Conservation (phyloP, 2,329 filamentous ascomycete genomes). For the Ophiosphaerella korrae region DNA sequence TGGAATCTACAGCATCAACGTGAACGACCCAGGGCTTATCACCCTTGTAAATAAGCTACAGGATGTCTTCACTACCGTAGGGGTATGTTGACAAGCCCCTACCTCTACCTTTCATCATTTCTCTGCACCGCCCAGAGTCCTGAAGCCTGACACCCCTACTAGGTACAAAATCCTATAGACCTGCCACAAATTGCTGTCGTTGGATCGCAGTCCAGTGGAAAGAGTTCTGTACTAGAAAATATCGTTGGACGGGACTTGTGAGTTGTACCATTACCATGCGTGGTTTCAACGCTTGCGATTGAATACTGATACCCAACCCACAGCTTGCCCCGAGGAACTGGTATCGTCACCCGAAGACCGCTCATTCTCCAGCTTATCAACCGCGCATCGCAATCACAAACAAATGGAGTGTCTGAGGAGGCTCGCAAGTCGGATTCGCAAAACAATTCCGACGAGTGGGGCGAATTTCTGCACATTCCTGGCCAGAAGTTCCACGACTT, state of each 20-base stretch:
- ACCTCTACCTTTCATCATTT: constrained; percentile 2
- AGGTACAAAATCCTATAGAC: constrained; percentile 99
- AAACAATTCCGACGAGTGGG: constrained; percentile 94
- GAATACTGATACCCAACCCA: constrained; percentile 31
- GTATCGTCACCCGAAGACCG: constrained; percentile 94
- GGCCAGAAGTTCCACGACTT: constrained; percentile 98
- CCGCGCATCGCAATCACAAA: constrained; percentile 63
- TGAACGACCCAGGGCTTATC: constrained; percentile 72
- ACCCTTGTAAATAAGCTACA: constrained; percentile 97
- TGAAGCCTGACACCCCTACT: constrained; percentile 38
- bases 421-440: constrained; percentile 77
- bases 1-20: constrained; percentile 63
- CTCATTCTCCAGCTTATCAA: constrained; percentile 99
- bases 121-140: constrained; percentile 11
- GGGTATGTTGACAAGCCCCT: constrained; percentile 59
- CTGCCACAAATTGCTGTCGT: constrained; percentile 97
- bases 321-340: constrained; percentile 93
- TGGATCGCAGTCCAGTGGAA: constrained; percentile 97
- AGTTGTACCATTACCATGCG: constrained; percentile 48
- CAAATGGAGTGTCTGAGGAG: constrained; percentile 71
- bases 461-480: constrained; percentile 96
- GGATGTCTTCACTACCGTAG: constrained; percentile 98
- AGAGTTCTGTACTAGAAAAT: constrained; percentile 98
- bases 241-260: constrained; percentile 99
- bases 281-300: constrained; percentile 7